Evolutionary conservation across 176 grass and related monocot species (phyloP).

Genomic region (Pontederia paniculata): DNA sequence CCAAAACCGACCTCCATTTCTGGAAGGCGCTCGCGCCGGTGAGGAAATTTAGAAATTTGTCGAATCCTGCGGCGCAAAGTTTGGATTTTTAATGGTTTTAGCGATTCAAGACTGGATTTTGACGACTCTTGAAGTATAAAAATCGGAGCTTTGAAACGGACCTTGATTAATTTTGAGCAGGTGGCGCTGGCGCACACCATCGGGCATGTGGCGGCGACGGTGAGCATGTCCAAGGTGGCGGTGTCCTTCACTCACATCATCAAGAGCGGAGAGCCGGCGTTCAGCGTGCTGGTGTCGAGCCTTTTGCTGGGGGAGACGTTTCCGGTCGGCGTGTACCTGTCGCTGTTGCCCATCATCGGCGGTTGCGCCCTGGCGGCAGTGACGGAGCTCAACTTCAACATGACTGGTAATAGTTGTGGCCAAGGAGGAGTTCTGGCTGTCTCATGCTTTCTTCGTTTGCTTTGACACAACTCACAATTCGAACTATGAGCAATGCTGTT

Average conservation of each 20-base stretch:
- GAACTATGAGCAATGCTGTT: no score
- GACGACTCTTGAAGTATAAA: not conserved
- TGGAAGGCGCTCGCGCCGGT: conserved; percentile 81
- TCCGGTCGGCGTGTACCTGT: conserved; percentile 63
- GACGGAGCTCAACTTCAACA: conserved; percentile 96
- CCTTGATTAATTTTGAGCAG: conserved; percentile 19
- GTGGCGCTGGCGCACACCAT: conserved; percentile 94
- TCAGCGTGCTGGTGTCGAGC: conserved; percentile 77
- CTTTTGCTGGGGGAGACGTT: conserved; percentile 68
- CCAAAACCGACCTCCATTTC: conserved; percentile 70
- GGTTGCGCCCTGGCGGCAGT: conserved; percentile 74
- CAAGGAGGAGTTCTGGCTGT: not conserved
- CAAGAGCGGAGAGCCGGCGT: conserved; percentile 90
- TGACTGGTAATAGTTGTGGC: conserved; percentile 38
- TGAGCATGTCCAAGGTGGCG: conserved; percentile 98
- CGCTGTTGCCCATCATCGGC: conserved; percentile 77
- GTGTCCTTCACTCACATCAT: conserved; percentile 98
- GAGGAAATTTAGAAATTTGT: conserved; percentile 2
- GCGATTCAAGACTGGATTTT: not conserved
- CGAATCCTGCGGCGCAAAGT: not conserved
- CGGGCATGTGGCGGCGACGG: conserved; percentile 86
- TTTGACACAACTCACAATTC: no score
- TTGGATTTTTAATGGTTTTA: not conserved
- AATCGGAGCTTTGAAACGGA: not conserved
- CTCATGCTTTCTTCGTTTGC: no score